Evolutionary conservation across 1,284 basidiomycete species (phyloP).

Genomic region (Cystobasidium slooffiae): DNA sequence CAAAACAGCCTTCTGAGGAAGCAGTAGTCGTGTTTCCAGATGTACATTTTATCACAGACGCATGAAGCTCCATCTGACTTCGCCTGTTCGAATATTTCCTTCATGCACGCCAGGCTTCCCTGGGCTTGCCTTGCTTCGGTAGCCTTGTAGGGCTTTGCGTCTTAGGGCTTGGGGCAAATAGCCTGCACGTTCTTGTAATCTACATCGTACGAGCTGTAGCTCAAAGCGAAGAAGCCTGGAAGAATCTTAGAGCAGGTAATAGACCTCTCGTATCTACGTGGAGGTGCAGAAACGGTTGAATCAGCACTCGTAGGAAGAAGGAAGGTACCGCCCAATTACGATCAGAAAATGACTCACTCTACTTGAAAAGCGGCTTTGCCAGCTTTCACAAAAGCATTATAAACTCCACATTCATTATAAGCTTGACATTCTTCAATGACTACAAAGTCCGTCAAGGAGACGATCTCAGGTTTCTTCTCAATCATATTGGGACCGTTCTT

Average conservation of each 20-base stretch:
- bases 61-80: no score
- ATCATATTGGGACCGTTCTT: constrained; percentile 55
- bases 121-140: no score
- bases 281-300: no score
- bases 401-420: constrained; percentile 37
- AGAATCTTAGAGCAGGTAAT: constrained; percentile 24
- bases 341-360: constrained; percentile 32
- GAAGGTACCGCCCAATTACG: no score
- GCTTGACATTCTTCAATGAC: constrained; percentile 42
- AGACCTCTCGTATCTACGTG: constrained; percentile 14
- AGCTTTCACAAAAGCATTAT: constrained; percentile 31
- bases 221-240: constrained; percentile 38
- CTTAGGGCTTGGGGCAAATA: background rate
- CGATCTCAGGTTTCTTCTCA: constrained; percentile 44
- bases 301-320: no score
- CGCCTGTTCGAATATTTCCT: no score
- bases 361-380: constrained; percentile 43
- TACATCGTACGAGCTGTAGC: constrained; percentile 35
- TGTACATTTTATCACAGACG: no score
- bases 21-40: no score
- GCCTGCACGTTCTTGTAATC: constrained; percentile 31
- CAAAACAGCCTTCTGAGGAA: no score
- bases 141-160: no score
- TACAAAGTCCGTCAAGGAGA: constrained; percentile 36
- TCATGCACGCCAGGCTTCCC: no score